Evolutionary conservation across 441 rosid genomes (phyloP).

Genomic region (Macaranga tanarius): DNA sequence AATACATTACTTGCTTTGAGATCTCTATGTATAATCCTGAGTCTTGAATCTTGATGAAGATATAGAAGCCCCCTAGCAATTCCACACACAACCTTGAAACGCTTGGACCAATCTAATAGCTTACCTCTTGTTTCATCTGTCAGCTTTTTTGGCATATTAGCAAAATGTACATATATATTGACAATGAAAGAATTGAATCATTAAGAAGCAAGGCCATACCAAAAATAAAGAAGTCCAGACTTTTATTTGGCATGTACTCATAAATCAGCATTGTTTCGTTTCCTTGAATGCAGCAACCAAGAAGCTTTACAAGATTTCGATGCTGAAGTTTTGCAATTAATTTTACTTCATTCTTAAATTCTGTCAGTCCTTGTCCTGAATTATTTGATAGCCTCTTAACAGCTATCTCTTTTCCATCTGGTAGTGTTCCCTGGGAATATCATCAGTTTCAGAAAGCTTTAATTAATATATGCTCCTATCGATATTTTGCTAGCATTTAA

Average conservation of each 20-base stretch:
- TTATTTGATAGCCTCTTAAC: conserved; percentile 18
- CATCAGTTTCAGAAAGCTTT: too few species aligned
- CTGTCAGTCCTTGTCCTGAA: conserved; percentile 24
- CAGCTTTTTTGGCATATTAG: background rate
- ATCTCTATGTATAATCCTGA: too few species aligned
- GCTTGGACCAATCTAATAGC: conserved; percentile 38
- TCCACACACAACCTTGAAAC: conserved; percentile 37
- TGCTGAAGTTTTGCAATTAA: conserved; percentile 45
- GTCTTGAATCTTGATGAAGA: too few species aligned
- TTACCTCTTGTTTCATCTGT: conserved; percentile 32
- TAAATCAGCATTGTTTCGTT: conserved; percentile 35
- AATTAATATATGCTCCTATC: background rate
- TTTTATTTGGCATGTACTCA: conserved; percentile 39
- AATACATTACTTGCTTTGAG: too few species aligned
- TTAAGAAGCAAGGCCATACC: too few species aligned
- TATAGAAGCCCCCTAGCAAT: too few species aligned
- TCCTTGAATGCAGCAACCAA: conserved; percentile 37
- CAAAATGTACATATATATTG: too few species aligned
- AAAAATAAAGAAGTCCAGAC: conserved; percentile 43
- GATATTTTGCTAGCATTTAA: background rate
- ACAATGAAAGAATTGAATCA: too few species aligned
- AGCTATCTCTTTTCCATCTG: conserved; percentile 17
- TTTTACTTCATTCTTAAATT: conserved; percentile 39
- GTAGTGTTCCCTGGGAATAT: conserved; percentile 16
- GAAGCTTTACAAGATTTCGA: conserved; percentile 40